These are phyloP conservation scores for Collybia sp. DNA, from an alignment of 768 basidiomycete species.

Conservation along the genomic window DNA sequence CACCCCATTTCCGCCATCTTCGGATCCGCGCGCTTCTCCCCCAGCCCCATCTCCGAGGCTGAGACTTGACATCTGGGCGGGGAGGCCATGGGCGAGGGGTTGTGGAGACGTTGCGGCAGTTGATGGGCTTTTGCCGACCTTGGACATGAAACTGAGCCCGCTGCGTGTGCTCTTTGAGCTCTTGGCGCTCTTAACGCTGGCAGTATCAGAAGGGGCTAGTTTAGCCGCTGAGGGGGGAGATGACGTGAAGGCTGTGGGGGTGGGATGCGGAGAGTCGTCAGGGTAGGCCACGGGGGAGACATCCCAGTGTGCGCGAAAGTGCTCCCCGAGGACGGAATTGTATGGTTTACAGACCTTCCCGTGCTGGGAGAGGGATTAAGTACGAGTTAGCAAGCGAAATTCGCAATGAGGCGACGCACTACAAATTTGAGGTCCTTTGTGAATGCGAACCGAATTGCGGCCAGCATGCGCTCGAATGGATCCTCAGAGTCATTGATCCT, in stretches of 20 bases:
- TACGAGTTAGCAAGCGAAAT: slow-evolving; percentile 3
- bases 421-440: slow-evolving; percentile 94
- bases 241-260: slow-evolving; percentile 35
- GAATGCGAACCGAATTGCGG: slow-evolving; percentile 82
- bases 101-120: slow-evolving; percentile 54
- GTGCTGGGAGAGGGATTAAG: slow-evolving; percentile 41
- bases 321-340: slow-evolving; percentile 84
- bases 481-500: slow-evolving; percentile 92
- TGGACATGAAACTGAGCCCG: slow-evolving; percentile 51
- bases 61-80: slow-evolving; percentile 57
- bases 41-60: slow-evolving; percentile 39
- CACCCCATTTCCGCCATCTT: slow-evolving; percentile 9
- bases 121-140: slow-evolving; percentile 44
- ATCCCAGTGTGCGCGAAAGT: slow-evolving; percentile 88
- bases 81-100: slow-evolving; percentile 30
- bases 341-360: slow-evolving; percentile 94
- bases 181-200: slow-evolving; percentile 53
- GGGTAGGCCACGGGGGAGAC: slow-evolving; percentile 57
- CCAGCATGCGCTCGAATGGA: slow-evolving; percentile 94
- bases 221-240: slow-evolving; percentile 13
- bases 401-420: slow-evolving; percentile 39
- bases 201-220: slow-evolving; percentile 37
- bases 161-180: slow-evolving; percentile 61
- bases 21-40: slow-evolving; percentile 6
- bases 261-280: slow-evolving; percentile 40